These are phyloP conservation scores for Rubia peregrina DNA, from an alignment of 305 asterid species.

Conservation along the genomic window DNA sequence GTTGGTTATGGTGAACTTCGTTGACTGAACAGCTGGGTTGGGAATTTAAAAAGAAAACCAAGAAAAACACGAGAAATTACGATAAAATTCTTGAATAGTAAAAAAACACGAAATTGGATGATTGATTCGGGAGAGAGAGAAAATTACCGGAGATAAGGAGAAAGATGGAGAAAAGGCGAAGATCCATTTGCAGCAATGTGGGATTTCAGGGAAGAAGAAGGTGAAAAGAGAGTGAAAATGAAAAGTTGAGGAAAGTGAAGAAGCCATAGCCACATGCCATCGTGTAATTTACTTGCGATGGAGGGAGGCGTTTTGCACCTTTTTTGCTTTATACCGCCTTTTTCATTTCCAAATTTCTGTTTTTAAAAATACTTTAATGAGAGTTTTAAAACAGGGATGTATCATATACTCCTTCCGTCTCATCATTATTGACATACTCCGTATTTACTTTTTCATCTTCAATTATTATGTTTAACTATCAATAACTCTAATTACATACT, in stretches of 20 bases:
- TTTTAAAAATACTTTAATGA: neutral
- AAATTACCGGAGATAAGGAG: constrained; percentile 41
- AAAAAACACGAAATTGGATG: neutral
- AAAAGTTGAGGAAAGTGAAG: neutral
- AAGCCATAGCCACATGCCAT: neutral
- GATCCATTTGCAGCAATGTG: constrained; percentile 26
- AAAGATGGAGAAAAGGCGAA: constrained; percentile 29
- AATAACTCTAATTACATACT: too few species aligned
- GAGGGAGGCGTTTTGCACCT: neutral
- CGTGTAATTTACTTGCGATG: neutral
- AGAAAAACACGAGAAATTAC: neutral
- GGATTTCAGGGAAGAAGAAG: neutral
- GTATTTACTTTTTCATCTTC: too few species aligned
- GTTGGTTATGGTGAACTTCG: constrained; percentile 78
- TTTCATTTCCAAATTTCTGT: neutral
- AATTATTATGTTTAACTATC: too few species aligned
- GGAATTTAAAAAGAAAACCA: neutral
- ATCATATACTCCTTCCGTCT: too few species aligned
- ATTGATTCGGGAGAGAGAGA: neutral
- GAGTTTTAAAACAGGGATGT: too few species aligned
- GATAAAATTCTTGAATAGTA: neutral
- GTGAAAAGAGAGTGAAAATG: neutral
- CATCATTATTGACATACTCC: too few species aligned
- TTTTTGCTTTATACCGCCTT: neutral
- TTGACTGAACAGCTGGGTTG: constrained; percentile 47